Base-by-base conservation (phyloP, 495 filamentous ascomycete genomes). In the Rhizodiscina lignyota region DNA sequence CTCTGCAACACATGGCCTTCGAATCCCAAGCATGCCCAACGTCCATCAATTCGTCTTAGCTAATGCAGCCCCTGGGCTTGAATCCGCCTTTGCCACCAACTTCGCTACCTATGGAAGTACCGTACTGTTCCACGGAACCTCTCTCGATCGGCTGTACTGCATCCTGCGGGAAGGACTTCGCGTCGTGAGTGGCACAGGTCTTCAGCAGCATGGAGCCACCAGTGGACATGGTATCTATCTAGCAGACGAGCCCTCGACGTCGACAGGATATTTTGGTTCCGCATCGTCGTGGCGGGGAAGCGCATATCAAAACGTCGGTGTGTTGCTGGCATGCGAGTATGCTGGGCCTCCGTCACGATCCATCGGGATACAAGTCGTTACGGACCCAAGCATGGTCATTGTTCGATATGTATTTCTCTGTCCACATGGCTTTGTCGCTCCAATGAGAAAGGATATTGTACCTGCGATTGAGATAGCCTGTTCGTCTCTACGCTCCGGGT, bases 111-210 rank as follows among this genome's bases (percentile, higher is more conserved):
- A 27, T 11, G 8, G 2, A 2, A 47, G 44, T 2, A 39, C 37
- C 2, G 42, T 58, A 5, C 40, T 53, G 21, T 58, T 55, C 42
- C 54, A 58, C 39, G 54, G 54, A 23, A 58, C 54, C 3, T 42
- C 45, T 0, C 31, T 47, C 4, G 46, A 53, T 18, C 43, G 54
- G 11, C 38, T 58, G 12, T 53, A 44, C 39, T 13, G 34, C 2
- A 55, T 58, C 28, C 43, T 55, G 19, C 19, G 30, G 6, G 37
- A 56, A 34, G 54, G 54, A n/a, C 45, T 58, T 11, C 4, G 24
- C 3, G 37, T 50, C 22, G 26, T 34, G 17, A 45, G 41, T 34
- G 33, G 42, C 15, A 54, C 50, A 2, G 6, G 38, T 0, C 41
- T 56, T 11, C 50, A 54, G 36, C 32, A 38, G 27, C 39, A 49